phyloP scores from a whole-genome alignment of 257 asterid genomes.

The Cordia subcordata region DNA sequence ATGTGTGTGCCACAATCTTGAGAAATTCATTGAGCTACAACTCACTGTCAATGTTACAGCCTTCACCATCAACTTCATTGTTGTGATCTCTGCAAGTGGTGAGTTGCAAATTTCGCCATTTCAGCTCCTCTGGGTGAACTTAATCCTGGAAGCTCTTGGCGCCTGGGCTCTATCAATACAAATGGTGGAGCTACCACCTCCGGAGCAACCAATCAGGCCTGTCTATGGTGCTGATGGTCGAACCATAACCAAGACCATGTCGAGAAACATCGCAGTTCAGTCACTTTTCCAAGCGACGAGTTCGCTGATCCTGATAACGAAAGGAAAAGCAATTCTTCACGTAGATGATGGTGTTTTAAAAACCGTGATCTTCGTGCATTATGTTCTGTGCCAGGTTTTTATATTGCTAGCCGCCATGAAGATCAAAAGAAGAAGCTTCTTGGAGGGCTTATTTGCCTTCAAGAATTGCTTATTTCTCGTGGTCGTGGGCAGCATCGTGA shows the following conservation, averaged over 20 bases:
- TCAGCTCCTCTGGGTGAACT: slow-evolving; percentile 39
- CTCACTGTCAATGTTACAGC: slow-evolving; percentile 29
- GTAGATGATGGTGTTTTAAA: slow-evolving; percentile 9
- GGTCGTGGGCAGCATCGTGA: slow-evolving; percentile 6
- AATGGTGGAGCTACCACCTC: slow-evolving; percentile 6
- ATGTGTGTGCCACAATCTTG: slow-evolving; percentile 17
- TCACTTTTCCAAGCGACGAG: slow-evolving; percentile 22
- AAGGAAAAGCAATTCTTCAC: slow-evolving; percentile 19
- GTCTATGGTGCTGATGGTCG: slow-evolving; percentile 11
- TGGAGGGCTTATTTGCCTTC: neutral
- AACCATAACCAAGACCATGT: slow-evolving; percentile 24
- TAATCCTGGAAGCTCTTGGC: slow-evolving; percentile 27
- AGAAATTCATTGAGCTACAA: slow-evolving; percentile 26
- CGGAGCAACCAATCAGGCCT: neutral
- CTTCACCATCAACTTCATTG: slow-evolving; percentile 26
- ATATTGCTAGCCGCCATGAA: slow-evolving; percentile 23
- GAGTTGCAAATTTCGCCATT: slow-evolving; percentile 20
- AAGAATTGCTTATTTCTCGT: slow-evolving; percentile 9
- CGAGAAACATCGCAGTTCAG: slow-evolving; percentile 24
- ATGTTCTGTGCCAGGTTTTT: slow-evolving; percentile 36
- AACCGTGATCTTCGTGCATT: slow-evolving; percentile 27
- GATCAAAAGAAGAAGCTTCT: neutral
- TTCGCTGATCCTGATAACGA: slow-evolving; percentile 16
- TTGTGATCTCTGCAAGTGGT: slow-evolving; percentile 8
- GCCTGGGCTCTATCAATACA: slow-evolving; percentile 26